Evolutionary conservation across 352 stramenopile species (phyloP).

Genomic region (Phytopythium delawarense): DNA sequence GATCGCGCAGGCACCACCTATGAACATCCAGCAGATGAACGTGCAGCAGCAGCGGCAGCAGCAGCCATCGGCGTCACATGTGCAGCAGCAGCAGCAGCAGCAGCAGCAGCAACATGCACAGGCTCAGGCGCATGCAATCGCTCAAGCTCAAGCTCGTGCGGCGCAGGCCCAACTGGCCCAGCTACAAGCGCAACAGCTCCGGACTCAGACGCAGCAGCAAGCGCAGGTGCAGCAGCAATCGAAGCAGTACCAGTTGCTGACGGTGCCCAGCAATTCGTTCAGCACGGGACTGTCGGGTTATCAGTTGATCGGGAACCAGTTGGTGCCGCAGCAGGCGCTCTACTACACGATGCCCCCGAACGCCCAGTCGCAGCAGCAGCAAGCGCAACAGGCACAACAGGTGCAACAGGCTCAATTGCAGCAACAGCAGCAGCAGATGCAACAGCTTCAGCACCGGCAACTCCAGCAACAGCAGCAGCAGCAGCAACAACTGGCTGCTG

Average conservation of each 20-base stretch:
- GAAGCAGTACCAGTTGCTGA: constrained; percentile 69
- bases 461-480: constrained; percentile 49
- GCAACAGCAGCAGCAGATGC: constrained; percentile 26
- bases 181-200: constrained; percentile 26
- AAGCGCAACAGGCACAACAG: constrained; percentile 28
- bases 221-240: constrained; percentile 32
- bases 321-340: constrained; percentile 48
- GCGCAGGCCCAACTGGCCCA: constrained; percentile 42
- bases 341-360: constrained; percentile 52
- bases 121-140: constrained; percentile 46
- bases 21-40: constrained; percentile 57
- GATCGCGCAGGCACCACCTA: constrained; percentile 15
- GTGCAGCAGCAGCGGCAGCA: constrained; percentile 29
- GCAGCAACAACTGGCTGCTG: constrained; percentile 35
- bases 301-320: constrained; percentile 60
- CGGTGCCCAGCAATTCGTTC: constrained; percentile 36
- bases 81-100: constrained; percentile 27
- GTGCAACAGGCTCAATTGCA: constrained; percentile 24
- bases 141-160: constrained; percentile 42
- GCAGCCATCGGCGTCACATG: constrained; percentile 30
- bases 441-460: constrained; percentile 45
- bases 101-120: constrained; percentile 37
- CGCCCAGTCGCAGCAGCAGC: constrained; percentile 31
- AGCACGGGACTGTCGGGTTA: constrained; percentile 48
- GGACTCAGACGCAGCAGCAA: constrained; percentile 16